phyloP scores from a whole-genome alignment of 352 stramenopile genomes.

The Plasmopara muralis region DNA sequence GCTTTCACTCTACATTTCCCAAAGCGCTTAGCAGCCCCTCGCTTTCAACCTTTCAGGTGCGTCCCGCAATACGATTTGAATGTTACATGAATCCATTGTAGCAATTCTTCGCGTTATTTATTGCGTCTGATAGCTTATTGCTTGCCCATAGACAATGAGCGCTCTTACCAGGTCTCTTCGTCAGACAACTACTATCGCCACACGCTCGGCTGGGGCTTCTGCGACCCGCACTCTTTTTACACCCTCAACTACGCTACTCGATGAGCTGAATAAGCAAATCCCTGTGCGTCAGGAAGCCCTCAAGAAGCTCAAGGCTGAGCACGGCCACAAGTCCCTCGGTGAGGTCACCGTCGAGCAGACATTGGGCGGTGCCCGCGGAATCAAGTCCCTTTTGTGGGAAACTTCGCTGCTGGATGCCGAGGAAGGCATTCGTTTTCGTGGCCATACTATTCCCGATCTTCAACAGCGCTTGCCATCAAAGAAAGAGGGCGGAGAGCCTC shows the following conservation, averaged over 20 bases:
- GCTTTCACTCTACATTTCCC: not conserved
- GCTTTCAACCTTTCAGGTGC: not conserved
- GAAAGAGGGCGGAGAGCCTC: slow-evolving; percentile 91
- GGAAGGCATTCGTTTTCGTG: slow-evolving; percentile 98
- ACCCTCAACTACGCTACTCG: slow-evolving; percentile 59
- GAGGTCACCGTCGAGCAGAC: slow-evolving; percentile 96
- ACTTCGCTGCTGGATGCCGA: slow-evolving; percentile 93
- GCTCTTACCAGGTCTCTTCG: slow-evolving; percentile 62
- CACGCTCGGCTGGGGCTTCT: slow-evolving; percentile 24
- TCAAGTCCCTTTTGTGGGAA: slow-evolving; percentile 99
- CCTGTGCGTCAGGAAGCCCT: slow-evolving; percentile 89
- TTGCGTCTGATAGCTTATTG: slow-evolving; percentile 3
- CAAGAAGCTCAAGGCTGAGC: slow-evolving; percentile 91
- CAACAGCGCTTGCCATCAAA: slow-evolving; percentile 93
- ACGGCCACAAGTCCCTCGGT: slow-evolving; percentile 88
- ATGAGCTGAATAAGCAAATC: slow-evolving; percentile 86
- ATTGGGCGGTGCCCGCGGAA: slow-evolving; percentile 93
- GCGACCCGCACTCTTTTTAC: slow-evolving; percentile 60
- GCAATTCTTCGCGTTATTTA: not conserved
- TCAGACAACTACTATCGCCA: slow-evolving; percentile 36
- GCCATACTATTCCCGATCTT: slow-evolving; percentile 97
- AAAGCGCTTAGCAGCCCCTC: not conserved
- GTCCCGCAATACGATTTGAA: not conserved
- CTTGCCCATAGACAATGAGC: slow-evolving; percentile 25
- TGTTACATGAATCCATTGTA: not conserved